These are phyloP conservation scores for Parmelia sp. DNA, from an alignment of 495 filamentous ascomycete species.

Conservation along the genomic window DNA sequence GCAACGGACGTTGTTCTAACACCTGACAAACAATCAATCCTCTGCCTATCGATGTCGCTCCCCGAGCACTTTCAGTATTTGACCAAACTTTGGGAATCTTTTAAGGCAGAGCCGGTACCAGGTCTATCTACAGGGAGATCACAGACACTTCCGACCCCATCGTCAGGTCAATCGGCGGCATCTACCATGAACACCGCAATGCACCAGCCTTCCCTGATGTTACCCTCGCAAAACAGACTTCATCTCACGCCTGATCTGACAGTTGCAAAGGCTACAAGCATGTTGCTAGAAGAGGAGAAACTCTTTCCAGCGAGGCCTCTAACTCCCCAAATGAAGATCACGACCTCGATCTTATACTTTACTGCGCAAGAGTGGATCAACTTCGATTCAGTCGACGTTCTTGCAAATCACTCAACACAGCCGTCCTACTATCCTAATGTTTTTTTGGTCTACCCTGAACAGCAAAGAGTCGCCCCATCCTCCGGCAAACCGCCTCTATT, in stretches of 20 bases:
- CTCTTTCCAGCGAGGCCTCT: too few species aligned
- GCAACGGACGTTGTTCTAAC: neutral
- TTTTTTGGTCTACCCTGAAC: too few species aligned
- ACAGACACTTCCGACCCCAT: conserved; percentile 56
- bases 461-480: too few species aligned
- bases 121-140: conserved; percentile 56
- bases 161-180: conserved; percentile 60
- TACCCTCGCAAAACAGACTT: conserved; percentile 65
- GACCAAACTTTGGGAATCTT: conserved; percentile 26
- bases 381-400: too few species aligned
- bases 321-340: too few species aligned
- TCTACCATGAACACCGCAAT: conserved; percentile 60
- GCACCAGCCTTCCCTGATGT: conserved; percentile 65
- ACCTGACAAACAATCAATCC: neutral
- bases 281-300: too few species aligned
- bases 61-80: neutral
- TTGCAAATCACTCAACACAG: too few species aligned
- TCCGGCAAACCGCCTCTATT: too few species aligned
- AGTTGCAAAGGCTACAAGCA: neutral
- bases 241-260: conserved; percentile 25
- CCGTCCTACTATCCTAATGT: too few species aligned
- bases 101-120: conserved; percentile 61
- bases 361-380: too few species aligned
- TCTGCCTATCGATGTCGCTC: neutral
- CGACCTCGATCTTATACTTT: too few species aligned